Conservation (phyloP, 805 yeast genomes). For the Kluyveromyces nonfermentans region DNA sequence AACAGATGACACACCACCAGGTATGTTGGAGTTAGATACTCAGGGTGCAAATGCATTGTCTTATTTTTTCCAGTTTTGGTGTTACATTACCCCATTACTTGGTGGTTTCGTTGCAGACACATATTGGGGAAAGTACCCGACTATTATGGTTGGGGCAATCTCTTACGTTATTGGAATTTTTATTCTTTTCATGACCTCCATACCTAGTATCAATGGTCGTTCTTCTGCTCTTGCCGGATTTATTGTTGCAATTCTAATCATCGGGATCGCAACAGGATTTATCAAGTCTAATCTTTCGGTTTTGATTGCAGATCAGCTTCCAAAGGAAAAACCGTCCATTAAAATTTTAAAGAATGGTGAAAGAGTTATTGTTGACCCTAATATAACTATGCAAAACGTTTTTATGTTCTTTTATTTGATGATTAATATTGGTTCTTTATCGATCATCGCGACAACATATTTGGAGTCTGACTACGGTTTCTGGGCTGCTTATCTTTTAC, state of each 20-base stretch:
- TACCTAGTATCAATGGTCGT: constrained; percentile 44
- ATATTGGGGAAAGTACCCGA: constrained; percentile 60
- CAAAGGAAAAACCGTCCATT: constrained; percentile 50
- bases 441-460: constrained; percentile 70
- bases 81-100: constrained; percentile 68
- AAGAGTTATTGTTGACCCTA: constrained; percentile 59
- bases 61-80: constrained; percentile 73
- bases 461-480: constrained; percentile 56
- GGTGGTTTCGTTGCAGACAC: constrained; percentile 74
- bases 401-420: constrained; percentile 70
- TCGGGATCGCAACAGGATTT: constrained; percentile 76
- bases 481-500: constrained; percentile 69
- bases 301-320: constrained; percentile 67
- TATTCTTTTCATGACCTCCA: constrained; percentile 57
- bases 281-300: constrained; percentile 65
- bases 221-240: constrained; percentile 57
- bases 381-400: constrained; percentile 60
- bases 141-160: constrained; percentile 52
- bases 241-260: constrained; percentile 32
- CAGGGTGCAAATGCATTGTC: constrained; percentile 63
- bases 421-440: constrained; percentile 66
- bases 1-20: constrained; percentile 34
- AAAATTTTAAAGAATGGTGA: constrained; percentile 52
- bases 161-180: constrained; percentile 55
- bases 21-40: constrained; percentile 52